A percentile compares a stretch with the other conserved stretches of the same genome.
These are phyloP conservation scores for Acanthamoeba culbertsoni DNA, from an alignment of 208 protist species.

Conservation along the genomic window DNA sequence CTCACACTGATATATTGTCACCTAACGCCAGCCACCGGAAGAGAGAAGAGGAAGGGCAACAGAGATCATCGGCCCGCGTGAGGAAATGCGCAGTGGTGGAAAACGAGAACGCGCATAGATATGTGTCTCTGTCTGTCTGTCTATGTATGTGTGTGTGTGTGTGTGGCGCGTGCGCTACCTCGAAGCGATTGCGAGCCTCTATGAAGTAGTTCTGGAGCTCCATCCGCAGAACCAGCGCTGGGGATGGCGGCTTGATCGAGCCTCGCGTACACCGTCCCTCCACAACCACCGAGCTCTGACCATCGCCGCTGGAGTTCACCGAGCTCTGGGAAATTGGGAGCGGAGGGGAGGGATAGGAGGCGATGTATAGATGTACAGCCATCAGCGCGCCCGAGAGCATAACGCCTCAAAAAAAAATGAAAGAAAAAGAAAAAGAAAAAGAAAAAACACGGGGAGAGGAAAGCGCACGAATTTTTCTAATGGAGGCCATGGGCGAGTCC, in stretches of 20 bases:
- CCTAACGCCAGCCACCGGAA: background rate
- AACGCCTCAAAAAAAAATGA: too few species aligned
- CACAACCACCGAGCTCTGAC: background rate
- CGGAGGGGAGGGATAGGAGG: too few species aligned
- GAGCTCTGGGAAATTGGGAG: too few species aligned
- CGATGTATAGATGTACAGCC: too few species aligned
- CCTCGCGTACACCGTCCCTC: background rate
- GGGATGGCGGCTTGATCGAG: background rate
- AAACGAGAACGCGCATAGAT: background rate
- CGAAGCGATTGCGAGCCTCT: background rate
- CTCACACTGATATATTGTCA: constrained; percentile 7
- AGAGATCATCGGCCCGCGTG: too few species aligned
- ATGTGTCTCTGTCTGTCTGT: background rate
- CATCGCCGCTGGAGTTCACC: too few species aligned
- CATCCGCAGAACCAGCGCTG: background rate
- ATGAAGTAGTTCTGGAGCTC: constrained; percentile 29
- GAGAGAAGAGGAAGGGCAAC: background rate
- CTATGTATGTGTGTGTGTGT: background rate
- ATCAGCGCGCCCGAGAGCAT: too few species aligned
- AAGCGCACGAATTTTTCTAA: too few species aligned
- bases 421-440: too few species aligned
- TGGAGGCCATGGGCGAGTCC: too few species aligned
- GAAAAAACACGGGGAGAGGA: too few species aligned
- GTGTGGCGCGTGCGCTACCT: background rate
- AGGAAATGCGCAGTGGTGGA: background rate